Evolutionary conservation across 208 protist genomes (phyloP), one percentile per base, ranked within the genome.

Genomic region (Leishmania braziliensis): DNA sequence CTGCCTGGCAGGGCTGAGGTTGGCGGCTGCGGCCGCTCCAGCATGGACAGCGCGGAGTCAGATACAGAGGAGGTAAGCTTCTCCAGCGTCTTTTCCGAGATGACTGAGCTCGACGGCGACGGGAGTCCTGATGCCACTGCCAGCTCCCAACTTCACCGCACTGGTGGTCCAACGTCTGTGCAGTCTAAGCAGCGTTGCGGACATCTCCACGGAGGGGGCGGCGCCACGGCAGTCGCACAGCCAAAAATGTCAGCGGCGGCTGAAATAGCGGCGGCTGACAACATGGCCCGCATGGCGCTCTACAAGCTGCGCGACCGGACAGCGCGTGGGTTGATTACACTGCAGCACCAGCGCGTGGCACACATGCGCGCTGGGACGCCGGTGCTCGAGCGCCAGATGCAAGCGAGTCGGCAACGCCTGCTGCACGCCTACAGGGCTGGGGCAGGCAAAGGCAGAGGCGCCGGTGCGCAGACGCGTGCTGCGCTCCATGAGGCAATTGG

Each of bases 281-380:
- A 75, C 63, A 81, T 81, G 70, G 66, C 77, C 6, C 82, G 71
- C 50, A 43, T 74, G 29, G 71, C 70, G 20, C 77, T 85, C 2
- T 69, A 78, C 54, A 87, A 80, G 65, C 71, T 85, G 73, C 84
- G 77, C 23, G 84, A 86, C 16, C 79, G 76, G 12, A 81, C 76
- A 0, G 84, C 88, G 33, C 81, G 83, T 70, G 78, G 78, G 60
- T 86, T 79, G 88, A 75, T 85, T 23, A 78, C 56, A 51, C 76
- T 88, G 77, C 88, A 90, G 79, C 83, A 80, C 26, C 69, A 80
- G 5, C 80, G 83, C 26, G 74, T 88, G 36, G 87, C 85, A 54
- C 75, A 83, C 56, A 76, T 78, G 9, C 65, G 65, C 29, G 72
- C 33, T 18, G 82, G 79, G 6, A 72, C 71, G 12, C 71, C 79